Base-by-base conservation (phyloP, 164 flowering plant genomes). In the Stephania cephalantha region DNA sequence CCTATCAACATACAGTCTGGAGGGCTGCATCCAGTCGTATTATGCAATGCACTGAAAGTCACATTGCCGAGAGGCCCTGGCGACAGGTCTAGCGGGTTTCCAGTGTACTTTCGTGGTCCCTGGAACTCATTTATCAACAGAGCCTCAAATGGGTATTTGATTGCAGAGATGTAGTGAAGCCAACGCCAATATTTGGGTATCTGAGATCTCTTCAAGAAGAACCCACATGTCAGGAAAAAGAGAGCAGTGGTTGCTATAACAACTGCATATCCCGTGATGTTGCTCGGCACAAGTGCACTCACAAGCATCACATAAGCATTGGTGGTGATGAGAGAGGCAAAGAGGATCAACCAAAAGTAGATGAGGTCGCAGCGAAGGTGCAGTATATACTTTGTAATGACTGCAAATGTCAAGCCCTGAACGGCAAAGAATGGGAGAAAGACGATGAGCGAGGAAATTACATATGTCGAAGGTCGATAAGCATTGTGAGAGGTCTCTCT, bases 401-500 rank as follows among this genome's bases (percentile, higher is more conserved):
- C 81, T 0, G 92, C 93, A 25, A 91, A 91, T 63, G 96, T 90
- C 75, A 91, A 78, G 4, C 85, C 96, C 73, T 91, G 96, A 15
- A 87, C 64, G 12, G 91, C 93, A 45, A 91, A 91, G 75, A 89
- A 88, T 0, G 91, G 93, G 73, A 89, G 90, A 71, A 89, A 89
- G 58, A 91, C 91, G 6, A 91, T n/a, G 78, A 90, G 90, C 68
- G 96, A 86, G 18, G 93, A 85, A 72, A 87, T 79, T 68, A 91
- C 91, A 25, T 88, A 91, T 12, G 96, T 85, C 9, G 94, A 90
- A 17, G 93, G 90, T 3, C 91, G 87, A 70, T 90, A 88, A 5
- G 94, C 91, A n/a, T 91, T 90, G 83, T 91, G 92, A 58, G 93
- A 85, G 11, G 91, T 88, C 75, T 91, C 96, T 46, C 92, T 74